Base-by-base conservation (phyloP, 352 stramenopile species). In the Achlya hypogyna region DNA sequence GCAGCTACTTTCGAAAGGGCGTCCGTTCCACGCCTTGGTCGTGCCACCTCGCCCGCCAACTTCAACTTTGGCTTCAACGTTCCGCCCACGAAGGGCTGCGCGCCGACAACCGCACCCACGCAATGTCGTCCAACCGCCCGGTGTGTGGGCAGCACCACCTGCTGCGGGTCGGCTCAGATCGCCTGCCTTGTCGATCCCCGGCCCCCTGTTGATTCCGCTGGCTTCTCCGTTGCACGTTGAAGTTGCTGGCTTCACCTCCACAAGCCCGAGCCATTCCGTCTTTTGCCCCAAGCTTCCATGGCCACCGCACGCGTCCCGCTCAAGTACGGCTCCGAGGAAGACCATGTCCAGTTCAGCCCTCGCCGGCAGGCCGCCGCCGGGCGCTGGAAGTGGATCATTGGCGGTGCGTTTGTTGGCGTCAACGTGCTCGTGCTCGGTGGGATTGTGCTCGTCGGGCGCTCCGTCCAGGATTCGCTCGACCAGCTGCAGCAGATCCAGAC, bases 281-380 rank as follows among this genome's bases (percentile, higher is more conserved):
- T 42, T 42, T 42, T 42, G 34, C 34, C 34, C 6, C 6, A 6
- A 42, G 6, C 34, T 6, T 16, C 34, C 34, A 42, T 42, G 34
- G 34, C 34, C 34, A 42, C 34, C 34, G 34, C 34, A 42, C 23
- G 51, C 51, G 29, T 58, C 51, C 51, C 51, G 20, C 51, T 58
- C 51, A 58, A 32, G 51, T 58, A 58, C 35, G 51, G 51, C 51
- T 58, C 51, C 22, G 20, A 58, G 35, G 51, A 58, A 9, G 34
- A 14, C 6, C 34, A 16, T 6, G 35, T 38, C 51, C 51, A 38
- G 16, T 6, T n/a, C 23, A 38, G 20, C 25, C 22, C 20, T 20
- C 51, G 20, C 51, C 51, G 23, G 14, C 5, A 6, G 1, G 6
- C 43, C 5, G 22, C 22, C 29, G 16, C 20, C 23, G 10, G 20